Percentiles rank a stretch among this genome's conserved stretches.
phyloP scores from a whole-genome alignment of 2,329 filamentous ascomycete species.

The Cordyceps fumosorosea region DNA sequence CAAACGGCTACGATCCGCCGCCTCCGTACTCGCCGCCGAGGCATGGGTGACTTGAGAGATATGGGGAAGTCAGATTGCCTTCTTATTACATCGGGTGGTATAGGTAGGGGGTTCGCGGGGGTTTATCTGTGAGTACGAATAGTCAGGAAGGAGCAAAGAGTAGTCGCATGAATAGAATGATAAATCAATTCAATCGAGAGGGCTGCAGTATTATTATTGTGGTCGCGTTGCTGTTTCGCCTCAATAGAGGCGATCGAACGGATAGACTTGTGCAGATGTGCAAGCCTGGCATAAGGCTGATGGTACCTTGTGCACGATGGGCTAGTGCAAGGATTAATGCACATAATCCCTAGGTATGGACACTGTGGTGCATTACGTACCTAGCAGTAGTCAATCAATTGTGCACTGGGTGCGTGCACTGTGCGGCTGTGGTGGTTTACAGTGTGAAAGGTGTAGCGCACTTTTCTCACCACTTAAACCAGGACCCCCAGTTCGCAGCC shows the following conservation, averaged over 20 bases:
- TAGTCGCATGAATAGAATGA: background rate
- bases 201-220: background rate
- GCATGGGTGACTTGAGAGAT: background rate
- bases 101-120: background rate
- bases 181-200: background rate
- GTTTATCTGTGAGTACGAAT: background rate
- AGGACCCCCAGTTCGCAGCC: too few species aligned
- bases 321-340: conserved; percentile 5
- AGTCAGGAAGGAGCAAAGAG: too few species aligned
- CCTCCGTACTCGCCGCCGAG: background rate
- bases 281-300: background rate
- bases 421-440: background rate
- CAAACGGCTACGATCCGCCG: background rate
- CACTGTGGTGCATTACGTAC: background rate
- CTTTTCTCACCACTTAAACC: background rate
- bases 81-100: background rate
- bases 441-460: background rate
- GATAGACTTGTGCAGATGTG: background rate
- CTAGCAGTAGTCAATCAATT: background rate
- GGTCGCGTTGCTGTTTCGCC: background rate
- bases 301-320: background rate
- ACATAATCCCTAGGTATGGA: background rate
- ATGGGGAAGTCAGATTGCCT: background rate
- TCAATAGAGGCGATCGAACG: background rate
- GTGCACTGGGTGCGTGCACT: background rate